Evolutionary conservation across 2,329 filamentous ascomycete species (phyloP).

Genomic region (Penicillium brevicompactum): DNA sequence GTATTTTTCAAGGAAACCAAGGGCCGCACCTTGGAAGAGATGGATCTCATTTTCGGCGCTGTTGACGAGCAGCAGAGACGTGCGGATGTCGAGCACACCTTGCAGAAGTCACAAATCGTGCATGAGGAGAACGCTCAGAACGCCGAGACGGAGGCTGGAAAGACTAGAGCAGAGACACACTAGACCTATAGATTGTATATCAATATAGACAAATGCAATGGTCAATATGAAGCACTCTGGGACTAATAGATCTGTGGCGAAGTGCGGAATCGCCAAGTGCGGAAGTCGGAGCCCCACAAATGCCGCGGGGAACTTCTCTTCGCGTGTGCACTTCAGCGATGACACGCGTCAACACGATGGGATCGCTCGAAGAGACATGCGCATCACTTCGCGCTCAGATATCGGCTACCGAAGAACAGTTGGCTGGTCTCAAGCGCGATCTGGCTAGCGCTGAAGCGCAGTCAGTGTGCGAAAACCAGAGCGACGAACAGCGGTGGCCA

Average conservation of each 20-base stretch:
- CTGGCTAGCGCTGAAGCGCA: conserved; percentile 33
- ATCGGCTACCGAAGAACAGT: conserved; percentile 37
- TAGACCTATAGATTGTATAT: background rate
- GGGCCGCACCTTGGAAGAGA: conserved; percentile 41
- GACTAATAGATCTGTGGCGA: background rate
- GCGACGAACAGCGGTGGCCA: conserved; percentile 60
- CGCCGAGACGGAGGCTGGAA: conserved; percentile 3
- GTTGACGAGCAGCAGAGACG: conserved; percentile 26
- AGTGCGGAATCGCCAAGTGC: background rate
- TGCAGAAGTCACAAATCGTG: conserved; percentile 27
- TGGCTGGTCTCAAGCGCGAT: conserved; percentile 38
- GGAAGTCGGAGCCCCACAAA: conserved; percentile 6
- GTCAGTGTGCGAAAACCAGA: conserved; percentile 9
- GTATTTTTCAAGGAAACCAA: conserved; percentile 45
- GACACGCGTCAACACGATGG: conserved; percentile 10
- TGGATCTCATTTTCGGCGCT: conserved; percentile 38
- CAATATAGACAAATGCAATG: background rate
- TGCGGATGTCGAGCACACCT: conserved; percentile 28
- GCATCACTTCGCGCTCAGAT: conserved; percentile 41
- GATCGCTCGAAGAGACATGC: conserved; percentile 27
- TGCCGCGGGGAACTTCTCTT: conserved; percentile 17
- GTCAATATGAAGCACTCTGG: too few species aligned
- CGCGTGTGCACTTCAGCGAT: background rate
- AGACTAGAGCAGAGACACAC: background rate
- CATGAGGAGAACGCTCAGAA: conserved; percentile 28